Conservation (phyloP, 805 yeast genomes). For the Candida oleophila region DNA sequence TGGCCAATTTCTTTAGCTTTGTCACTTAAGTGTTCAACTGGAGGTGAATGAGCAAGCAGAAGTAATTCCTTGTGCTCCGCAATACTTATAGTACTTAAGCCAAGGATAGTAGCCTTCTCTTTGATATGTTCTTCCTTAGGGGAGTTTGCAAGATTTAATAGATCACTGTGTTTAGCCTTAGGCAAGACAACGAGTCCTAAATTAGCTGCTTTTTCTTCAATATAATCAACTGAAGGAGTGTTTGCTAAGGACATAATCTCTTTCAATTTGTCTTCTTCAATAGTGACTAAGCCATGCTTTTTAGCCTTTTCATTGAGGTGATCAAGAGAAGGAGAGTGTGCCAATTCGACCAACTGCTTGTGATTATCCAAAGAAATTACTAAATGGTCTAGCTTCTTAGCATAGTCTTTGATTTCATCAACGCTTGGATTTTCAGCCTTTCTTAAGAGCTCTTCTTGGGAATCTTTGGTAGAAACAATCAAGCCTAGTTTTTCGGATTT, state of each 20-base stretch:
- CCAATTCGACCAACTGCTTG: slow-evolving; percentile 25
- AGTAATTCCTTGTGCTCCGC: slow-evolving; percentile 7
- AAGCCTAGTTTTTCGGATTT: slow-evolving; percentile 11
- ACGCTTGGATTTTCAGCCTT: slow-evolving; percentile 20
- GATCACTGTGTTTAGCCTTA: neutral
- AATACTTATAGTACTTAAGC: slow-evolving; percentile 27
- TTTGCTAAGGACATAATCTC: slow-evolving; percentile 12
- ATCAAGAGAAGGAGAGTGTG: slow-evolving; percentile 23
- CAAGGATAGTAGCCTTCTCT: slow-evolving; percentile 17
- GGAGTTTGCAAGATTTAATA: slow-evolving; percentile 7
- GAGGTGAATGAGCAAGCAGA: slow-evolving; percentile 16
- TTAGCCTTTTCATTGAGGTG: slow-evolving; percentile 21
- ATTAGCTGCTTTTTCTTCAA: slow-evolving; percentile 19
- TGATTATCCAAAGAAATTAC: slow-evolving; percentile 27
- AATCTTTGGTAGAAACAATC: slow-evolving; percentile 10
- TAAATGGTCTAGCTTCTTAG: slow-evolving; percentile 21
- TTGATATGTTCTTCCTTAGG: slow-evolving; percentile 26
- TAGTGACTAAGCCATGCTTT: slow-evolving; percentile 7
- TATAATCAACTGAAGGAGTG: slow-evolving; percentile 19
- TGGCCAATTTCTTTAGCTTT: slow-evolving; percentile 15
- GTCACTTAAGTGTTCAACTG: slow-evolving; percentile 14
- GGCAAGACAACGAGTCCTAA: slow-evolving; percentile 18
- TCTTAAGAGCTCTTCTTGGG: slow-evolving; percentile 15
- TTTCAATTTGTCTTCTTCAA: slow-evolving; percentile 13
- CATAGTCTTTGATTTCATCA: slow-evolving; percentile 20